Conservation (phyloP, 23 red algal species). For the Cyanidioschyzon merolae region DNA sequence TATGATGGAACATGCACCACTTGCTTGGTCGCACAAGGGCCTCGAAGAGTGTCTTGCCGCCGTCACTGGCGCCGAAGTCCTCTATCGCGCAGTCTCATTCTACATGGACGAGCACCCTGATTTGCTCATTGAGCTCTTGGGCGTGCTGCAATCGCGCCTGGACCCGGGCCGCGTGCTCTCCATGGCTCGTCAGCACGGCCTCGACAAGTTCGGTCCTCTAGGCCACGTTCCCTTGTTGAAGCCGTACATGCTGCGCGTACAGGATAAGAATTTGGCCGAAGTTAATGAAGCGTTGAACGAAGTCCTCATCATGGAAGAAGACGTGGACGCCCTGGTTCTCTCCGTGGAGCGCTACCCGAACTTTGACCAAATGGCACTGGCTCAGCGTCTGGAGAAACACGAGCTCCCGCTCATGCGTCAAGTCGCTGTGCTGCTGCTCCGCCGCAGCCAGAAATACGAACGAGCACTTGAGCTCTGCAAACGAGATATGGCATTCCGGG, state of each 20-base stretch:
- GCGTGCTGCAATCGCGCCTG: constrained; percentile 57
- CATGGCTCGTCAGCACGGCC: constrained; percentile 44
- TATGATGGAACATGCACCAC: constrained; percentile 87
- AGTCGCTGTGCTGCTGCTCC: constrained; percentile 47
- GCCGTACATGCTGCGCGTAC: constrained; percentile 69
- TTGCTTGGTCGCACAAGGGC: constrained; percentile 58
- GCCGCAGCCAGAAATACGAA: constrained; percentile 77
- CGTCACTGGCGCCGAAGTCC: constrained; percentile 67
- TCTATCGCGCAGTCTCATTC: constrained; percentile 92
- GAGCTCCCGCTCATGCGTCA: constrained; percentile 56
- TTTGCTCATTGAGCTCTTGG: constrained; percentile 73
- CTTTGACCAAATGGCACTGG: constrained; percentile 86
- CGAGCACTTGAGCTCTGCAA: constrained; percentile 82
- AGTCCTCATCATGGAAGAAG: constrained; percentile 70
- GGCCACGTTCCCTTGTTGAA: constrained; percentile 75
- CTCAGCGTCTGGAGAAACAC: constrained; percentile 53
- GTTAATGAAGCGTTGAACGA: constrained; percentile 95
- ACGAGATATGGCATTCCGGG: constrained; percentile 61
- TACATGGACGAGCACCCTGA: constrained; percentile 91
- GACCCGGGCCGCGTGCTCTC: constrained; percentile 62
- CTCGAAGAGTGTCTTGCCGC: constrained; percentile 70
- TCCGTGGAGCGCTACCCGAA: constrained; percentile 67
- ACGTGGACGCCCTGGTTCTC: constrained; percentile 53
- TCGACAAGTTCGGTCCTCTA: constrained; percentile 42
- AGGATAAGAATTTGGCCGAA: constrained; percentile 70